These are phyloP conservation scores for Chaetomium globosum DNA, from an alignment of 2,329 filamentous ascomycete genomes.

Conservation along the genomic window DNA sequence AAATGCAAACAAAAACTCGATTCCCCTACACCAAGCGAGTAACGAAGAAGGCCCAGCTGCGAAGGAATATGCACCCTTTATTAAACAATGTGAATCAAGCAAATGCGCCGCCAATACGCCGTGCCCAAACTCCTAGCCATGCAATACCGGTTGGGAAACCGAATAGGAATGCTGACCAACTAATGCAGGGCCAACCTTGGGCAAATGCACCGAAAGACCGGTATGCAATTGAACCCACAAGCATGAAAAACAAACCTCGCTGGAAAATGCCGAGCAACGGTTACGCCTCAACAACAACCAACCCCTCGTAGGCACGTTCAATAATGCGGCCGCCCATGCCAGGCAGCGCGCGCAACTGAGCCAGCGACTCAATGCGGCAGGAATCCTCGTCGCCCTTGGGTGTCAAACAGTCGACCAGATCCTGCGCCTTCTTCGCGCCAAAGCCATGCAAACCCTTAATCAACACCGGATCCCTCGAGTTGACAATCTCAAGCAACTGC, in stretches of 20 bases:
- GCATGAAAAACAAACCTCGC: neutral
- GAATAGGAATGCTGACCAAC: conserved; percentile 8
- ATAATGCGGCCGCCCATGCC: conserved; percentile 61
- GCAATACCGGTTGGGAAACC: conserved; percentile 21
- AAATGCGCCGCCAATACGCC: conserved; percentile 3
- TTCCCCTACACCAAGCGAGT: neutral
- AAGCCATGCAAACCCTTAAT: conserved; percentile 71
- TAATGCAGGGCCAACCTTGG: neutral
- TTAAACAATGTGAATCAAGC: neutral
- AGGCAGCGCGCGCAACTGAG: conserved; percentile 56
- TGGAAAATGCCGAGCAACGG: neutral
- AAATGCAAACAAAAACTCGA: neutral
- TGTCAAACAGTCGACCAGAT: conserved; percentile 60
- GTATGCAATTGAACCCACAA: neutral
- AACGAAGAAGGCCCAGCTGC: neutral
- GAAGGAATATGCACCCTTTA: neutral
- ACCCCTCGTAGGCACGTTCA: conserved; percentile 58
- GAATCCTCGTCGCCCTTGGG: conserved; percentile 45
- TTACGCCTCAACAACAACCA: conserved; percentile 37
- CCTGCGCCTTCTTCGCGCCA: conserved; percentile 69
- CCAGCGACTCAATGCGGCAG: conserved; percentile 51
- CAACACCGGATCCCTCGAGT: conserved; percentile 67
- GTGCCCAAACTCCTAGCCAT: conserved; percentile 29
- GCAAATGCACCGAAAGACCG: neutral
- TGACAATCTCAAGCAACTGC: conserved; percentile 69